Conservation (phyloP, 169 alveolate genomes). For the Neospora caninum region DNA sequence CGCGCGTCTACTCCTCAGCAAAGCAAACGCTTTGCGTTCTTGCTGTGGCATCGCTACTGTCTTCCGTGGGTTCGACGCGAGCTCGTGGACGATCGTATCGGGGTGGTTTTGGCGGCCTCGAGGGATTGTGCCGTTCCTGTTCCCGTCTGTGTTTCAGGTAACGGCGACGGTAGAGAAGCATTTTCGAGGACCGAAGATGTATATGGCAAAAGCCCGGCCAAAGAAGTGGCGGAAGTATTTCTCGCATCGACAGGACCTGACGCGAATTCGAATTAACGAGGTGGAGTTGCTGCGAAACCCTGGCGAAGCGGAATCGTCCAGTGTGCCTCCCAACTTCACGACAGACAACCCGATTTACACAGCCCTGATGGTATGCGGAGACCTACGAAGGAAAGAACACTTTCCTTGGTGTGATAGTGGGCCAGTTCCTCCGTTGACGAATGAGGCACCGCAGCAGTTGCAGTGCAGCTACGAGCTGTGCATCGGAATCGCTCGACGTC, state of each 20-base stretch:
- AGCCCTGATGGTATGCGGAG: constrained; percentile 29
- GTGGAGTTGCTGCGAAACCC: constrained; percentile 17
- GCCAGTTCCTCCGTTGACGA: no score
- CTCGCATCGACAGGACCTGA: constrained; percentile 83
- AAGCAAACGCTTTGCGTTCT: no score
- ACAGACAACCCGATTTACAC: constrained; percentile 36
- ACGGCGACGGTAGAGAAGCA: constrained; percentile 80
- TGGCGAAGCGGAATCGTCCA: neutral
- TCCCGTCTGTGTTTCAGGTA: neutral
- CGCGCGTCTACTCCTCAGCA: no score
- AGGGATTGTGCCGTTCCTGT: no score
- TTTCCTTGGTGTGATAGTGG: no score
- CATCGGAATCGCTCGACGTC: no score
- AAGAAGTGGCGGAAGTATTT: constrained; percentile 81
- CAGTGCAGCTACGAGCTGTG: neutral
- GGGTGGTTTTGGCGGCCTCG: no score
- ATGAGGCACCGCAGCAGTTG: neutral
- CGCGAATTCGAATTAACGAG: constrained; percentile 75
- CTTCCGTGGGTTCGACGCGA: no score
- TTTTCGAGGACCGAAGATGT: constrained; percentile 84
- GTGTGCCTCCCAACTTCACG: neutral
- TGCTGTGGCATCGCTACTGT: no score
- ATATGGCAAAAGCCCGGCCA: constrained; percentile 79
- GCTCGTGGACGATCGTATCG: no score
- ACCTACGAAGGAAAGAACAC: neutral